Evolutionary conservation across 2,329 filamentous ascomycete genomes (phyloP), one percentile per base, ranked within the genome.

Genomic region (Verruconis gallopava): DNA sequence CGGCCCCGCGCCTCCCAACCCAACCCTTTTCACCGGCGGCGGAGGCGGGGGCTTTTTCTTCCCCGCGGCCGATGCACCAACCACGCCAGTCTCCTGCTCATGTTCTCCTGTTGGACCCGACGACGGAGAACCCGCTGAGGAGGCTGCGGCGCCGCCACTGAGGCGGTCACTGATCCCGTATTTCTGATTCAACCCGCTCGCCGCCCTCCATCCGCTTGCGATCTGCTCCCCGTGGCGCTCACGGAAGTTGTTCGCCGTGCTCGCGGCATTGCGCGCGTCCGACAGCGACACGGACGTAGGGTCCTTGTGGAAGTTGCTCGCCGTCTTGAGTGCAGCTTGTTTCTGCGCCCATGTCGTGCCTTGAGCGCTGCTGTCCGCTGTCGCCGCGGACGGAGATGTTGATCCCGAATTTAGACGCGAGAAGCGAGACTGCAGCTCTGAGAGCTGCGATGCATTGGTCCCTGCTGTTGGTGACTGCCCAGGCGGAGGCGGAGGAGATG

Each of bases 181-280:
- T 53, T 75, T 79, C 52, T 78, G 70, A 42, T 77, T 73, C 43
- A 79, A 50, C 2, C 61, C 64, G 46, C 70, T 73, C 3, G 77
- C 76, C 15, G 66, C 68, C 51, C 68, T 64, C 51, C 70, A 66
- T 0, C 79, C 79, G 4, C 72, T 62, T 1, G 73, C 70, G 4
- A 82, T 72, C 54, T 83, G 76, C 14, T 79, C 79, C 3, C 78
- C 74, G 51, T 85, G 79, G 20, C 78, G 64, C 54, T 83, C 74
- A 12, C 77, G 75, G 56, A 85, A 82, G 53, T 80, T 79, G 47
- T 75, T 78, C 30, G 72, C 71, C 28, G 76, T 81, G 20, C 67
- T 66, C 1, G 73, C 78, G 12, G 76, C 72, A 30, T 66, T 60
- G 45, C 65, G 67, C 5, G 72, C 67, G 51, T 83, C 76, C 3